phyloP scores from a whole-genome alignment of 441 rosid species.

The Manihot esculenta region DNA sequence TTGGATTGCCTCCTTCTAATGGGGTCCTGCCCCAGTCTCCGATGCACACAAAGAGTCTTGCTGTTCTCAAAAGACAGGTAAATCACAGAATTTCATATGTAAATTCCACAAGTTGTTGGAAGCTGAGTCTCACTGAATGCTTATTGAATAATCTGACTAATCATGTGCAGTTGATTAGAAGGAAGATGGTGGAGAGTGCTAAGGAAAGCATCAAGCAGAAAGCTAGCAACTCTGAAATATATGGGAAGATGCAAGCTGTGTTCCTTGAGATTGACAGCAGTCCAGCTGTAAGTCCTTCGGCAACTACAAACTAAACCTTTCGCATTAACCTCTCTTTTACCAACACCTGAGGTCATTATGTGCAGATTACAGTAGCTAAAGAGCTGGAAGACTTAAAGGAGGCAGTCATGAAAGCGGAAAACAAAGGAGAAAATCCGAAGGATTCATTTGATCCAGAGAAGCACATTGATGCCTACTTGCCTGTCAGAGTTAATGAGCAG shows the following conservation, averaged over 20 bases:
- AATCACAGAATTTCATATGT: not conserved
- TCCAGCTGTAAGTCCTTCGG: constrained; percentile 29
- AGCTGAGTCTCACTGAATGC: not conserved
- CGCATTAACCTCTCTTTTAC: too few relatives aligned
- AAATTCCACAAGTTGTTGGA: not conserved
- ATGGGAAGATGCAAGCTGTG: constrained; percentile 46
- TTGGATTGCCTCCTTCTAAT: constrained; percentile 59
- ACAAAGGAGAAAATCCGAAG: constrained; percentile 15
- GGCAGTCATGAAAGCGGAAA: constrained; percentile 36
- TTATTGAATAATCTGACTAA: not conserved
- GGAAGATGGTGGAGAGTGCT: constrained; percentile 48
- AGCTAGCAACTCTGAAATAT: constrained; percentile 45
- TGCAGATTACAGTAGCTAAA: constrained; percentile 29
- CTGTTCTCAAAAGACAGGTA: constrained; percentile 58
- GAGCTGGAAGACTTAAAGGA: constrained; percentile 49
- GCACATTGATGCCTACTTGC: constrained; percentile 53
- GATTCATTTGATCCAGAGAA: constrained; percentile 44
- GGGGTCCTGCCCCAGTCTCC: constrained; percentile 67
- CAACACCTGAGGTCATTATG: not conserved
- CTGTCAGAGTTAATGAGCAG: constrained; percentile 56
- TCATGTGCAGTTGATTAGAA: constrained; percentile 35
- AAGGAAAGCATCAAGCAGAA: constrained; percentile 46
- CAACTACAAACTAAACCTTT: too few relatives aligned
- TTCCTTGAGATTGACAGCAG: constrained; percentile 41
- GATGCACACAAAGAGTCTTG: constrained; percentile 63